Evolutionary conservation across 257 asterid species (phyloP), one percentile per base, ranked within the genome.

Genomic region (Fraxinus cuspidata): DNA sequence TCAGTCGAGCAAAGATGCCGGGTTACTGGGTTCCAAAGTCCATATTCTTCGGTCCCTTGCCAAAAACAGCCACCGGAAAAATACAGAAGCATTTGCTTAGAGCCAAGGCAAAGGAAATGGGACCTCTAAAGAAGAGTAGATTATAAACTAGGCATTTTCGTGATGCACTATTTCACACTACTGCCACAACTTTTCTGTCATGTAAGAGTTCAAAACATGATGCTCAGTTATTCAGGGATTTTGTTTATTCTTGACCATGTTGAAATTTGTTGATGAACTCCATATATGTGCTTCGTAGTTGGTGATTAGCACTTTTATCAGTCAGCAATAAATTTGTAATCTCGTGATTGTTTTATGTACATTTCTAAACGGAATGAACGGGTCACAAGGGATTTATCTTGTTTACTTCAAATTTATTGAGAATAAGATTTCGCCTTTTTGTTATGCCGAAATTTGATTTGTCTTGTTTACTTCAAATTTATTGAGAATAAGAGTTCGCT

Each of bases 1-100:
- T 95, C 72, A 84, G 96, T 34, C 85, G 86, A 28, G 86, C 90
- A 15, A 91, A 88, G 71, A 95, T 95, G 97, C 97, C 99, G 0
- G 84, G 77, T 0, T 95, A 87, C 44, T 95, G 99, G 98, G 92
- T 89, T 7, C 98, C 97, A 0, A 93, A 86, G 75, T 93, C 99
- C 0, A 93, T 95, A 31, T 78, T 93, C 11, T 65, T 75, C 27
- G 79, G 73, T 16, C 73, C 73, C 13, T 65, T 65, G 38, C 79
- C 73, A 7, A 75, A 75, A 38, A 75, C 73, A 1, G 79, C 73
- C 4, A 75, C 79, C 2, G 73, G 72, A 9, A 65, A 75, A 38
- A 40, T 65, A 21, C 72, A 40, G 73, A 75, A 75, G 32, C 71
- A 75, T 28, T 2, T 75, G 27, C 28, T 65, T 35, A 75, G 56